Percentiles rank a stretch among this genome's conserved stretches.
These are phyloP conservation scores for Trichomonas tenax DNA, from an alignment of 208 protist genomes.

Conservation along the genomic window DNA sequence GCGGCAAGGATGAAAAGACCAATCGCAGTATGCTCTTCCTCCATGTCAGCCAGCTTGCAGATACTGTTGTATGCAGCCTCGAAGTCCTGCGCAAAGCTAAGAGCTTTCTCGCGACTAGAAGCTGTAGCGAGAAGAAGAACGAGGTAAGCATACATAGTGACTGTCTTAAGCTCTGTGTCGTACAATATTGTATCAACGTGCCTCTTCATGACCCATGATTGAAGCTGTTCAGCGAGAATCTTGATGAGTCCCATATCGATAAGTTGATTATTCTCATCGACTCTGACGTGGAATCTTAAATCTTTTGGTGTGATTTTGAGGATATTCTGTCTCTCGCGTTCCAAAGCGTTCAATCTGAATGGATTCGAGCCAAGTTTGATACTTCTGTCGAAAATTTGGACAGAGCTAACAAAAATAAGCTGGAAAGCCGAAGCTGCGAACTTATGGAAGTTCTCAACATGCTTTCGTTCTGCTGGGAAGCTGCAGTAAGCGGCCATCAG, in stretches of 20 bases:
- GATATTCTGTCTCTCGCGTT: not conserved
- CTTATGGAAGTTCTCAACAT: not conserved
- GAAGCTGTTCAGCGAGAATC: not conserved
- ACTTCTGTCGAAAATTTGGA: not conserved
- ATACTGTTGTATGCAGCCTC: not conserved
- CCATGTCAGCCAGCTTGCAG: not conserved
- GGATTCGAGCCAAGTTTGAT: not conserved
- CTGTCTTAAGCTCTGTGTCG: not conserved
- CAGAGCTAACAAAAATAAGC: not conserved
- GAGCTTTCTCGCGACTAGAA: not conserved
- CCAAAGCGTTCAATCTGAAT: not conserved
- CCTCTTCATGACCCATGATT: not conserved
- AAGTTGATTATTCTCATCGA: not conserved
- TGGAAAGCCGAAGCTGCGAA: not conserved
- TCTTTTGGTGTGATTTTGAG: not conserved
- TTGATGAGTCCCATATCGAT: not conserved
- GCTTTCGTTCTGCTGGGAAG: not conserved
- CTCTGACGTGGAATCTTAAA: not conserved
- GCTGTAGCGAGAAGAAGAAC: not conserved
- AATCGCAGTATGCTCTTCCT: not conserved
- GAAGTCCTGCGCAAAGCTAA: not conserved
- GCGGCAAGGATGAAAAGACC: not conserved
- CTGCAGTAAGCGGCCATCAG: not conserved
- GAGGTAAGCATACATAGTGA: not conserved
- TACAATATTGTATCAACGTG: too few relatives aligned